phyloP scores from a whole-genome alignment of 2,329 filamentous ascomycete species.

The Talaromyces sp. region DNA sequence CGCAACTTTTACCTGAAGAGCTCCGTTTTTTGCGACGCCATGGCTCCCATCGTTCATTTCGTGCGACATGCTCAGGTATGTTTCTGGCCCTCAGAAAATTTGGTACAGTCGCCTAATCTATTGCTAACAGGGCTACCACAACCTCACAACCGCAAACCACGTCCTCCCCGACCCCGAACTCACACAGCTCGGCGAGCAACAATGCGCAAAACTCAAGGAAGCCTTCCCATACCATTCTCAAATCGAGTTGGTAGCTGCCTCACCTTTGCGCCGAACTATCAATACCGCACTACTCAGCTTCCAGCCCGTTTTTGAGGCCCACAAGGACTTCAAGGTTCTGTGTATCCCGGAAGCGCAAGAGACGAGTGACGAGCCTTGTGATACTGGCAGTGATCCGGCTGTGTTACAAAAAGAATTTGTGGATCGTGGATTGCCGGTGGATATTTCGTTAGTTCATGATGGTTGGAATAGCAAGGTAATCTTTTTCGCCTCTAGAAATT shows the following conservation, averaged over 20 bases:
- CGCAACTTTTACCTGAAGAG: not conserved
- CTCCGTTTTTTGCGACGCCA: constrained; percentile 18
- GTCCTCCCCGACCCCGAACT: constrained; percentile 72
- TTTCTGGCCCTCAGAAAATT: not conserved
- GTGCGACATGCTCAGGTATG: constrained; percentile 48
- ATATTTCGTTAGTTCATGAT: constrained; percentile 59
- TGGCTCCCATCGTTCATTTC: constrained; percentile 45
- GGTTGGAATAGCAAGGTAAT: constrained; percentile 70
- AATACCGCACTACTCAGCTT: constrained; percentile 73
- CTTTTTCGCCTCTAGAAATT: not conserved
- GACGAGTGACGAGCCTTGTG: constrained; percentile 69
- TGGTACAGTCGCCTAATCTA: not conserved
- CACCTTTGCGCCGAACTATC: constrained; percentile 75
- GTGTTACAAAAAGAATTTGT: constrained; percentile 61
- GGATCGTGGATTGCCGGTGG: constrained; percentile 54
- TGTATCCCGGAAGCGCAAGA: constrained; percentile 77
- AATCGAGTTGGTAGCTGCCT: constrained; percentile 70
- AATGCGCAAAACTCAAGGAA: constrained; percentile 64
- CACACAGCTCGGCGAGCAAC: constrained; percentile 69
- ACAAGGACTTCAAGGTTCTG: constrained; percentile 53
- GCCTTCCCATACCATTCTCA: constrained; percentile 63
- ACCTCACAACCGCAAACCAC: constrained; percentile 68
- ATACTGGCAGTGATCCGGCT: constrained; percentile 62
- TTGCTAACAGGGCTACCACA: constrained; percentile 67
- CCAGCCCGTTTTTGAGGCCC: constrained; percentile 50